A percentile compares a stretch with the other conserved stretches of the same genome.
phyloP scores from a whole-genome alignment of 73 alveolate genomes.

The Paramecium octaurelia region DNA sequence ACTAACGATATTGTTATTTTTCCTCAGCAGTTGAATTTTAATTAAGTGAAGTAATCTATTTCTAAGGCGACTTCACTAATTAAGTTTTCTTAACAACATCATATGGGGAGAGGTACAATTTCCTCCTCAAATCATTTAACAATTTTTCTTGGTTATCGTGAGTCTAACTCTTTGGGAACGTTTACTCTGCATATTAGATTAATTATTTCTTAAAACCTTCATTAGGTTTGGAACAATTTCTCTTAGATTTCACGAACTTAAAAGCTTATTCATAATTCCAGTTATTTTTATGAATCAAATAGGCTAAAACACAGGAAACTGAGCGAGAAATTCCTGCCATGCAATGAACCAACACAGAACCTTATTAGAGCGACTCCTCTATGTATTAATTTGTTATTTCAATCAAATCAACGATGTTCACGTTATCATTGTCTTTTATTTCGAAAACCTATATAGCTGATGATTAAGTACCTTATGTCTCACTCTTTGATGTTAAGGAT shows the following conservation, averaged over 20 bases:
- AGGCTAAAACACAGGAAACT: neutral
- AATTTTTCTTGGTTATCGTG: neutral
- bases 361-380: neutral
- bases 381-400: neutral
- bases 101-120: neutral
- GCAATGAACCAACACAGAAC: neutral
- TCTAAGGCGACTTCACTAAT: neutral
- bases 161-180: neutral
- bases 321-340: slow-evolving; percentile 5
- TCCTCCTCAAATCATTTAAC: neutral
- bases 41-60: neutral
- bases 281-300: neutral
- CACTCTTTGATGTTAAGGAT: neutral
- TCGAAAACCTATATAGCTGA: neutral
- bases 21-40: neutral
- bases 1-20: neutral
- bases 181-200: neutral
- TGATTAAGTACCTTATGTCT: neutral
- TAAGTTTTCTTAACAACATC: neutral
- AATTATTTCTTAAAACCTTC: neutral
- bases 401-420: neutral
- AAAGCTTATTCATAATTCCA: neutral
- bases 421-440: neutral
- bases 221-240: neutral
- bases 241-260: neutral